Conservation (phyloP, 2,329 filamentous ascomycete species). For the Colletotrichum ledebouriae region DNA sequence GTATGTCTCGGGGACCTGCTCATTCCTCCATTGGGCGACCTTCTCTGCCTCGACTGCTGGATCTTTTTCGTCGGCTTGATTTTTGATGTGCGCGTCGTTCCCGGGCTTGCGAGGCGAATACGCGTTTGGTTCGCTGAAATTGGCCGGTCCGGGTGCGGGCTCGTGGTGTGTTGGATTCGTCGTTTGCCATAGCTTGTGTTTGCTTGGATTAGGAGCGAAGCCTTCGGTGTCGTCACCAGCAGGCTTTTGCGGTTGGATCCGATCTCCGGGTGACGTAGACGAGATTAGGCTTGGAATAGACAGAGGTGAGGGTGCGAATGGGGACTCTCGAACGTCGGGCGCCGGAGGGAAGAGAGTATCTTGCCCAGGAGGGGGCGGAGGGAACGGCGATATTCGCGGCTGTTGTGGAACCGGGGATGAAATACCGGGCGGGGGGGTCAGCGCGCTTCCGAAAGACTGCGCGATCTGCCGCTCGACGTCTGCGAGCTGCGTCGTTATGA, state of each 20-base stretch:
- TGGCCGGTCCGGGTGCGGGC: slow-evolving; percentile 21
- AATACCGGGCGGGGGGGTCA: not conserved
- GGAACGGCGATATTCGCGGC: not conserved
- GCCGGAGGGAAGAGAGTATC: not conserved
- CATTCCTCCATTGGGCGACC: not conserved
- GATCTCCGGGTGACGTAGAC: not conserved
- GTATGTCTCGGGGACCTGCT: not conserved
- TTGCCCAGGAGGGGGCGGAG: not conserved
- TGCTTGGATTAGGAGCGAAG: not conserved
- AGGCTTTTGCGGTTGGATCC: not conserved
- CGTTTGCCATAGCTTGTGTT: slow-evolving; percentile 21
- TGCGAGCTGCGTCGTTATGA: slow-evolving; percentile 19
- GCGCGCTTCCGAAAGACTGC: not conserved
- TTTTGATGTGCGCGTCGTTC: slow-evolving; percentile 9
- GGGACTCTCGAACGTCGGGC: not conserved
- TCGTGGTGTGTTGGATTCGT: slow-evolving; percentile 1
- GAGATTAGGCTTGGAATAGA: not conserved
- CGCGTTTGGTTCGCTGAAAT: not conserved
- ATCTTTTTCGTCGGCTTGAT: slow-evolving; percentile 22
- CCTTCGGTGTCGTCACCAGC: not conserved
- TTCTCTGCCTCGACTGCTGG: not conserved
- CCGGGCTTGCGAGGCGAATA: slow-evolving; percentile 4
- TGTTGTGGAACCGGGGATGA: not conserved
- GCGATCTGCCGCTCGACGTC: slow-evolving; percentile 3
- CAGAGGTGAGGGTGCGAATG: not conserved